A percentile compares a stretch with the other conserved stretches of the same genome.
phyloP scores from a whole-genome alignment of 2,329 filamentous ascomycete species.

The Cladophialophora bantiana region DNA sequence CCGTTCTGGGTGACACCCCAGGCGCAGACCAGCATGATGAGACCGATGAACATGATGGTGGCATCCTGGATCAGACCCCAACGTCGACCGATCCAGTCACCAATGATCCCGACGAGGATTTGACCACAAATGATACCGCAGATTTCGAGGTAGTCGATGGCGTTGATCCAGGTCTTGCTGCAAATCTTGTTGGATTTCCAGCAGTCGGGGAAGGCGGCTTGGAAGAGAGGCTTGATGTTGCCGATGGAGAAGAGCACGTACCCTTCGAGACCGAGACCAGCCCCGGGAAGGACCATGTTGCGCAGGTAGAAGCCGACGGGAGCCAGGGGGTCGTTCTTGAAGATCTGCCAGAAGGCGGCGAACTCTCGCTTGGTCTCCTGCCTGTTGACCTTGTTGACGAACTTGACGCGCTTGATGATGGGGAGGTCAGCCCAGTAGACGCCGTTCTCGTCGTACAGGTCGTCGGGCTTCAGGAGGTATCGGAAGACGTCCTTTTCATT shows the following conservation, averaged over 20 bases:
- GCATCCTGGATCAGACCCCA: constrained; percentile 97
- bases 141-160: constrained; percentile 91
- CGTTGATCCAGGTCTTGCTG: constrained; percentile 78
- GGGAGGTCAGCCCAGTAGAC: constrained; percentile 93
- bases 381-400: constrained; percentile 76
- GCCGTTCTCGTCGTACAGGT: constrained; percentile 82
- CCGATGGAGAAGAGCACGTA: constrained; percentile 98
- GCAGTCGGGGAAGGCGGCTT: constrained; percentile 76
- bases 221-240: constrained; percentile 84
- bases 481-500: constrained; percentile 73
- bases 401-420: constrained; percentile 71
- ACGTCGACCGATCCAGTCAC: constrained; percentile 83
- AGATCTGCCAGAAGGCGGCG: constrained; percentile 73
- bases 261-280: constrained; percentile 88
- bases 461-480: constrained; percentile 82
- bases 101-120: constrained; percentile 80
- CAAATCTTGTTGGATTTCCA: constrained; percentile 75
- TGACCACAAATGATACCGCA: constrained; percentile 95
- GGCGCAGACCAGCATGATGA: constrained; percentile 87
- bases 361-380: constrained; percentile 74
- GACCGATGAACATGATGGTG: constrained; percentile 88
- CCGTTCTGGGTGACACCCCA: constrained; percentile 89
- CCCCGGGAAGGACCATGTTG: constrained; percentile 90
- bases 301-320: constrained; percentile 86
- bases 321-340: constrained; percentile 83